A percentile compares a stretch with the other conserved stretches of the same genome.
These are phyloP conservation scores for Phaeosphaeriaceae sp. DNA, from an alignment of 2,329 filamentous ascomycete species.

Conservation along the genomic window DNA sequence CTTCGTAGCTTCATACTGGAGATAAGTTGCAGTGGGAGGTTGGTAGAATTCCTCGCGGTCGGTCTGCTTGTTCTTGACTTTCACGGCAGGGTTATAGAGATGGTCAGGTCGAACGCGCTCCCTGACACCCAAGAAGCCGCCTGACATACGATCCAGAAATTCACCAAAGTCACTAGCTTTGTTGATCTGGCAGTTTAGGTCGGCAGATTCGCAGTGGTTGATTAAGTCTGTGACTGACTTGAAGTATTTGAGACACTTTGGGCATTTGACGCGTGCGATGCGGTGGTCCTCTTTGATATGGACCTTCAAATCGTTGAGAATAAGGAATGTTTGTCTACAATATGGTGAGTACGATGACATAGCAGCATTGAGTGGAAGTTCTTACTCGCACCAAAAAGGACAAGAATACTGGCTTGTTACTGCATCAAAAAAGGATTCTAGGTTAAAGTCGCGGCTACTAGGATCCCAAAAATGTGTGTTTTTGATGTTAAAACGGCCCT, in stretches of 20 bases:
- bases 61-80: constrained; percentile 28
- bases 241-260: constrained; percentile 51
- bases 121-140: constrained; percentile 49
- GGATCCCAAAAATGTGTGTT: constrained; percentile 58
- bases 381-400: constrained; percentile 62
- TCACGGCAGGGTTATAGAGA: constrained; percentile 27
- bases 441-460: constrained; percentile 55
- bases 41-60: constrained; percentile 30
- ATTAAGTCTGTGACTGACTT: constrained; percentile 46
- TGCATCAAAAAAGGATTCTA: constrained; percentile 55
- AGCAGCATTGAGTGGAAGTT: not conserved
- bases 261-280: constrained; percentile 45
- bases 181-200: constrained; percentile 43
- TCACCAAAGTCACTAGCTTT: constrained; percentile 42
- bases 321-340: constrained; percentile 33
- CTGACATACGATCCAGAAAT: constrained; percentile 50
- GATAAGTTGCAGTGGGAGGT: constrained; percentile 34
- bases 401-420: constrained; percentile 59
- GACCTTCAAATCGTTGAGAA: constrained; percentile 35
- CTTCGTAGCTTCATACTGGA: constrained; percentile 39
- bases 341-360: constrained; percentile 4
- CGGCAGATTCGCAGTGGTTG: constrained; percentile 50
- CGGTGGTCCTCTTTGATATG: constrained; percentile 50
- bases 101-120: constrained; percentile 42
- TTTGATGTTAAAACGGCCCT: constrained; percentile 48